Evolutionary conservation across 441 rosid genomes (phyloP).

Genomic region (Pelargonium fulgidum): DNA sequence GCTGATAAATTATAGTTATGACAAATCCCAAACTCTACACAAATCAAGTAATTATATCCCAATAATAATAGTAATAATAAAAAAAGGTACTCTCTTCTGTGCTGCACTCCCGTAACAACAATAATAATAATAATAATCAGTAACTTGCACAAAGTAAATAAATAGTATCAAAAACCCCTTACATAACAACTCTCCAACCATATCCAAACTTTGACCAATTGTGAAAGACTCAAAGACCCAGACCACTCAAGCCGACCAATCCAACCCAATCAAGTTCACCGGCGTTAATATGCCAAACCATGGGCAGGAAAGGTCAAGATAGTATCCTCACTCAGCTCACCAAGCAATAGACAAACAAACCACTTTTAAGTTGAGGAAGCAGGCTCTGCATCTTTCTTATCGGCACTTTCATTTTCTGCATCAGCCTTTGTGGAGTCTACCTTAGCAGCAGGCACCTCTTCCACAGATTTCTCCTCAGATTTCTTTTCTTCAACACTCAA

Average conservation of each 20-base stretch:
- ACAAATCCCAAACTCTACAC: neutral
- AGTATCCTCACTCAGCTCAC: constrained; percentile 18
- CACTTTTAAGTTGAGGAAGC: constrained; percentile 38
- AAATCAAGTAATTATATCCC: neutral
- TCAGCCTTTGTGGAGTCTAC: constrained; percentile 32
- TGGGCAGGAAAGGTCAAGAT: constrained; percentile 16
- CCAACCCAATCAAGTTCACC: constrained; percentile 22
- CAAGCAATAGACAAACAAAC: constrained; percentile 15
- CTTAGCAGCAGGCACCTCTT: constrained; percentile 32
- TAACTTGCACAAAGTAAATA: constrained; percentile 13
- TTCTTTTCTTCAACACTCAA: constrained; percentile 63
- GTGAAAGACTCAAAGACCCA: constrained; percentile 29
- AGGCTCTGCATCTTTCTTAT: constrained; percentile 42
- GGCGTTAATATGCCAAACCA: constrained; percentile 19
- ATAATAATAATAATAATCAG: too few species aligned
- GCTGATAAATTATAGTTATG: neutral
- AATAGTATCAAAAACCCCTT: constrained; percentile 21
- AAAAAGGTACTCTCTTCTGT: too few species aligned
- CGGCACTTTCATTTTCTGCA: constrained; percentile 29
- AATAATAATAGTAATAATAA: too few species aligned
- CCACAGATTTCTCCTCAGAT: constrained; percentile 34
- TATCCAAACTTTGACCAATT: constrained; percentile 25
- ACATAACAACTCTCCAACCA: constrained; percentile 13
- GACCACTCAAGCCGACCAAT: constrained; percentile 27
- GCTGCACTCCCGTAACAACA: neutral